Base-by-base conservation (phyloP, 768 basidiomycete genomes). In the Mycena vulgaris region DNA sequence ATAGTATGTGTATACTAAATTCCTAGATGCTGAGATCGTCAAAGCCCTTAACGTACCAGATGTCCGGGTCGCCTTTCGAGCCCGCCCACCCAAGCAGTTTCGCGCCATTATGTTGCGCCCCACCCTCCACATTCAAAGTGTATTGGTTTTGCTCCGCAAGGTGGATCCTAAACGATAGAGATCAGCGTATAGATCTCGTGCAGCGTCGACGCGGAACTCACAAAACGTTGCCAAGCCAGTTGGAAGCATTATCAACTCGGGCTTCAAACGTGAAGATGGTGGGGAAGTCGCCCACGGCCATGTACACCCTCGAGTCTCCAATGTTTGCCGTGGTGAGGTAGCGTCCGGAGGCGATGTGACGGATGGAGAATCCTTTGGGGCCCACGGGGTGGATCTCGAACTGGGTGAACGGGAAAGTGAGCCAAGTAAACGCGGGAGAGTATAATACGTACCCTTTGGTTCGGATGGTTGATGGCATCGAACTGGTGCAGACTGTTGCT, bases 381-480 rank as follows among this genome's bases (percentile, higher is more conserved):
- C 63, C 63, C 17, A 55, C 27, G 13, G 39, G 27, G 13, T 17
- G n/a, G 27, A 64, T 64, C 28, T 64, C 52, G 39, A 64, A 64
- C 63, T 60, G 35, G 35, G n/a, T 25, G 6, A 13, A 21, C 35
- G n/a, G 7, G 6, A 17, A n/a, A 2, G 33, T 35, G 19, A 35
- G 21, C 1, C 10, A 16, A 23, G n/a, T 6, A 25, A 13, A 52
- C 2, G 9, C 7, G 53, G 37, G 1, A 9, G 14, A 16, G 6
- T 7, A 23, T 5, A 13, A 35, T n/a, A 45, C 40, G 3, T 9
- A 28, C 57, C 57, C n/a, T 53, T 27, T 63, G 62, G 37, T 63
- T 63, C 1, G 51, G 37, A 42, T 53, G 9, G 37, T 40, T 5
- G 27, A 39, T 25, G 8, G 27, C 30, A 0, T 53, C 49, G 11